Conservation (phyloP, 2,329 filamentous ascomycete species). For the Rhinocladiella mackenziei region DNA sequence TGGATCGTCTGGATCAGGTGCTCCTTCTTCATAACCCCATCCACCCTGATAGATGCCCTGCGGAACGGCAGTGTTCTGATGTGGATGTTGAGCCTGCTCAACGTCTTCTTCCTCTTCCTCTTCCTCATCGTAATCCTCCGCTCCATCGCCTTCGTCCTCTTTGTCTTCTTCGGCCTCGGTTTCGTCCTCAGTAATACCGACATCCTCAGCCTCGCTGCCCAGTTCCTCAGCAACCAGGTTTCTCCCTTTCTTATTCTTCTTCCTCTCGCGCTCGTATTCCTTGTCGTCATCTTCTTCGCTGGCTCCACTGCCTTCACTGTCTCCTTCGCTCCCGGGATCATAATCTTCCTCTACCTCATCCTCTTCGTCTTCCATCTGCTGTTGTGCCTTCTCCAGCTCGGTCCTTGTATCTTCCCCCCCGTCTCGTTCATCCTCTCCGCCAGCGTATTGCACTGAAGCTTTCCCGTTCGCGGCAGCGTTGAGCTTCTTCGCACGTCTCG, state of each 20-base stretch:
- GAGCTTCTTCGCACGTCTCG: slow-evolving; percentile 56
- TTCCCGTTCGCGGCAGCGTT: slow-evolving; percentile 36
- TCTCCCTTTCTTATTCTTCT: slow-evolving; percentile 33
- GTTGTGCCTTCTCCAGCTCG: slow-evolving; percentile 56
- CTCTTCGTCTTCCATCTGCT: slow-evolving; percentile 43
- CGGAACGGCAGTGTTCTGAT: background rate
- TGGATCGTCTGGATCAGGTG: slow-evolving; percentile 22
- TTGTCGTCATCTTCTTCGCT: slow-evolving; percentile 39
- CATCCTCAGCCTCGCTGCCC: slow-evolving; percentile 44
- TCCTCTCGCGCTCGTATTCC: slow-evolving; percentile 30
- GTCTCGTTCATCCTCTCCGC: slow-evolving; percentile 27
- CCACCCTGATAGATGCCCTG: background rate
- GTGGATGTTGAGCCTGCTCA: background rate
- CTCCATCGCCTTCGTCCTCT: slow-evolving; percentile 16
- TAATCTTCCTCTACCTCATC: slow-evolving; percentile 51
- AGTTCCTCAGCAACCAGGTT: slow-evolving; percentile 42
- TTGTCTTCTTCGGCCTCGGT: slow-evolving; percentile 19
- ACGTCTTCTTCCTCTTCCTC: slow-evolving; percentile 12
- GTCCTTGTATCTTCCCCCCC: slow-evolving; percentile 50
- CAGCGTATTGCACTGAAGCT: slow-evolving; percentile 7
- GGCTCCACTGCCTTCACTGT: slow-evolving; percentile 47
- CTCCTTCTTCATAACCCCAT: slow-evolving; percentile 9
- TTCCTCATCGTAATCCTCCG: slow-evolving; percentile 10
- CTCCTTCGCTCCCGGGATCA: slow-evolving; percentile 48
- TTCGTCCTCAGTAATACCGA: slow-evolving; percentile 30